Evolutionary conservation across 2,329 filamentous ascomycete genomes (phyloP).

Genomic region (Exophiala sp.): DNA sequence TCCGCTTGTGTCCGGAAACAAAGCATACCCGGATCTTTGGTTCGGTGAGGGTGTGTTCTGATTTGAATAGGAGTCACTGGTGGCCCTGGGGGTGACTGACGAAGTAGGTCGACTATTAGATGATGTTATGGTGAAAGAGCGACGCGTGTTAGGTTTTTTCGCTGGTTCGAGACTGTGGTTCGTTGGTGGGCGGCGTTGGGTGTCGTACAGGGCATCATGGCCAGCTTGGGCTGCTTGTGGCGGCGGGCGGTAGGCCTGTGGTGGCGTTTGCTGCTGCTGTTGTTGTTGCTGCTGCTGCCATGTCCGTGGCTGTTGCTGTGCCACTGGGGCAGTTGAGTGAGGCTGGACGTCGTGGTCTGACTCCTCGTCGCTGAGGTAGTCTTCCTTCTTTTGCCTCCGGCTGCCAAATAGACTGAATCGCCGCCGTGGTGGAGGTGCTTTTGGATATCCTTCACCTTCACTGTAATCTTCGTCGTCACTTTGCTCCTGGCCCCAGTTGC

Average conservation of each 20-base stretch:
- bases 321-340: not conserved
- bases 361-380: conserved; percentile 18
- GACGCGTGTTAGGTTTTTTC: conserved; percentile 10
- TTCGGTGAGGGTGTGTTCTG: not conserved
- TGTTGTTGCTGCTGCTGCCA: not conserved
- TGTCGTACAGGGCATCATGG: conserved; percentile 25
- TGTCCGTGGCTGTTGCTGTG: not conserved
- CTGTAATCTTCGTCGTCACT: conserved; percentile 29
- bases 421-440: conserved; percentile 15
- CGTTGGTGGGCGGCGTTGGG: conserved; percentile 15
- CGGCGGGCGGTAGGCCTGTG: conserved; percentile 7
- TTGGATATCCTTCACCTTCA: conserved; percentile 16
- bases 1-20: not conserved
- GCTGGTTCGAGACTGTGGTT: conserved; percentile 16
- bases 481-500: conserved; percentile 29
- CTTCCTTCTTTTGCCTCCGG: conserved; percentile 18
- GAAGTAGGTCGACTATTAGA: not conserved
- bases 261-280: not conserved
- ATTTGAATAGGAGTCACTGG: conserved; percentile 3
- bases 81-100: not conserved
- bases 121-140: conserved; percentile 19
- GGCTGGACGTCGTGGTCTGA: conserved; percentile 14
- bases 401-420: conserved; percentile 27
- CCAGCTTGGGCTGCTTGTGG: not conserved
- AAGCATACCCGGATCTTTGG: not conserved